These are phyloP conservation scores for Calonectria hawksworthii DNA, from an alignment of 2,329 filamentous ascomycete species.

Conservation along the genomic window DNA sequence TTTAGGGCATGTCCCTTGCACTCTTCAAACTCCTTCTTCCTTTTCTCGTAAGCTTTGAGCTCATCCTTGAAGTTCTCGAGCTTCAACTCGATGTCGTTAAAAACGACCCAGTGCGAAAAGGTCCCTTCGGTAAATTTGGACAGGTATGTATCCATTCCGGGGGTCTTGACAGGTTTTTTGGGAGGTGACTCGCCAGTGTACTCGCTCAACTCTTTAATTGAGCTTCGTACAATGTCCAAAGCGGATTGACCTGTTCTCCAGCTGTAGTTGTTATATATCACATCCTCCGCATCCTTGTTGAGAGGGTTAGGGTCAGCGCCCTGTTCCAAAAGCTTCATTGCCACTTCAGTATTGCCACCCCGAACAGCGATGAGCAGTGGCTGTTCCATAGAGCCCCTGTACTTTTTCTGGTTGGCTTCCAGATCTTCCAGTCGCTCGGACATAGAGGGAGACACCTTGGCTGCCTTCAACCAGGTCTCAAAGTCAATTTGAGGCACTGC, in stretches of 20 bases:
- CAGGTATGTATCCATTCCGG: constrained; percentile 67
- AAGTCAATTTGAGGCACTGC: constrained; percentile 73
- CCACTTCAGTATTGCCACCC: constrained; percentile 58
- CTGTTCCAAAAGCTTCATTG: constrained; percentile 70
- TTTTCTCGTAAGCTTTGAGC: constrained; percentile 29
- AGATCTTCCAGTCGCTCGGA: constrained; percentile 50
- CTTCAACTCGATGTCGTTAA: constrained; percentile 52
- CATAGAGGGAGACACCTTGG: constrained; percentile 59
- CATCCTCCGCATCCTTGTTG: constrained; percentile 54
- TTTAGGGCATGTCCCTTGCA: constrained; percentile 60
- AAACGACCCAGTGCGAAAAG: constrained; percentile 72
- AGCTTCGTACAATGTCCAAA: constrained; percentile 71
- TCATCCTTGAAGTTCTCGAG: constrained; percentile 50
- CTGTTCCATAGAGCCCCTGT: constrained; percentile 67
- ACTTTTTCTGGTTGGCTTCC: constrained; percentile 65
- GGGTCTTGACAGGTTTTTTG: constrained; percentile 46
- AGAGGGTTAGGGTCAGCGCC: constrained; percentile 78
- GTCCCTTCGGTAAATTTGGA: constrained; percentile 63
- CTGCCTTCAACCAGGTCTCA: constrained; percentile 73
- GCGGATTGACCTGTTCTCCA: constrained; percentile 61
- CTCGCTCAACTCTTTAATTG: constrained; percentile 63
- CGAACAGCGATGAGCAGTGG: constrained; percentile 75
- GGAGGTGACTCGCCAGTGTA: constrained; percentile 52
- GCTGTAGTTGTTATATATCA: constrained; percentile 51
- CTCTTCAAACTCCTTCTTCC: constrained; percentile 31